Percentiles rank a stretch among this genome's conserved stretches.
These are phyloP conservation scores for Euphorbia celastroides DNA, from an alignment of 441 rosid genomes.

Conservation along the genomic window DNA sequence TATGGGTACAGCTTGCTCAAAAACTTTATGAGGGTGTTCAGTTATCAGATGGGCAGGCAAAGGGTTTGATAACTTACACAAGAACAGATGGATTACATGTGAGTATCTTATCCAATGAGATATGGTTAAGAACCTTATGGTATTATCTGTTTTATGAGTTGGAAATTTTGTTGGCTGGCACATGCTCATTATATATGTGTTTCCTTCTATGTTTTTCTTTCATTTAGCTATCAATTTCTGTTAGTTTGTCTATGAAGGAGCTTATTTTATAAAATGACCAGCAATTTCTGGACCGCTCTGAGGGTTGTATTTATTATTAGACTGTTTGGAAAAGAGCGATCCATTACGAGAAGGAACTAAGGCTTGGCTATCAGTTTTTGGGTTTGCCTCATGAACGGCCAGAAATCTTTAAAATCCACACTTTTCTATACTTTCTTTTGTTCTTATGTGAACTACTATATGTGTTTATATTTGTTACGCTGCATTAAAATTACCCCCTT, in stretches of 20 bases:
- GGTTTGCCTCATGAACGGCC: no score
- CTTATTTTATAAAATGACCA: neutral
- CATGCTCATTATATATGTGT: neutral
- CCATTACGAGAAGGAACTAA: neutral
- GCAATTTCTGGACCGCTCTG: neutral
- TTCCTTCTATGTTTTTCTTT: neutral
- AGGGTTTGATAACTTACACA: constrained; percentile 89
- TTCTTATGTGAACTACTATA: neutral
- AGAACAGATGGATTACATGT: constrained; percentile 98
- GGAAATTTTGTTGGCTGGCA: neutral
- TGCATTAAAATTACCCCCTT: neutral
- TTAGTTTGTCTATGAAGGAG: neutral
- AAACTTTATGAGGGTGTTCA: constrained; percentile 93
- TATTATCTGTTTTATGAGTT: constrained; percentile 4
- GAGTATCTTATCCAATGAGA: constrained; percentile 31
- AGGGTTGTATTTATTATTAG: no score
- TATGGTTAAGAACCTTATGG: neutral
- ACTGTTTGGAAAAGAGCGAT: no score
- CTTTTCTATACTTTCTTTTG: neutral
- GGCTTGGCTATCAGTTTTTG: no score
- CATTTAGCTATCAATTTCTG: constrained; percentile 2
- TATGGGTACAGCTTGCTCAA: constrained; percentile 80
- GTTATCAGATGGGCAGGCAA: constrained; percentile 61
- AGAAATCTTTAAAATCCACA: no score
- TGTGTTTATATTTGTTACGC: neutral